Base-by-base conservation (phyloP, 2,329 filamentous ascomycete genomes). In the Neopestalotiopsis sp. region DNA sequence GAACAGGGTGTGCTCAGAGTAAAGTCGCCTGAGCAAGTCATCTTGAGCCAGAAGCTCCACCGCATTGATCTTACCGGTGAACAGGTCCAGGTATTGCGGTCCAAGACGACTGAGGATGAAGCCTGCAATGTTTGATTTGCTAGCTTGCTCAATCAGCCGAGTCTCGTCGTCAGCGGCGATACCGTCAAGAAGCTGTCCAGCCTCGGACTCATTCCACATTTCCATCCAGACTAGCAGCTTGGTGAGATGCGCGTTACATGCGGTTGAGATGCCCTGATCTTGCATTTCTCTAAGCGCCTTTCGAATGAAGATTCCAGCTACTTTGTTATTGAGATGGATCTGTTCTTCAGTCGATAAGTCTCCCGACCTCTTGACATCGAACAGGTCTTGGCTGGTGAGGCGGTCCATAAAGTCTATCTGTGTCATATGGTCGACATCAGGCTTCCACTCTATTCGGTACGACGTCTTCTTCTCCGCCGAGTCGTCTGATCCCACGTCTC, bases 201-300 rank as follows among this genome's bases (percentile, higher is more conserved):
- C 58, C 1, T 67, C 66, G 5, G 63, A 58, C 14, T 45, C 57
- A 32, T 68, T 38, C 66, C 59, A 71, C 14, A 61, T 68, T 5
- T 62, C 56, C 58, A 67, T 69, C 71, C 71, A 72, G 17, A 9
- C 49, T 38, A 69, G 69, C 13, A 72, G 68, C 32, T 64, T 67
- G 12, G 69, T 49, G 28, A 71, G 61, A 42, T 70, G 71, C 0
- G 66, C 59, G 4, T 40, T 67, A 4, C 59, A 65, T 4, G 69
- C 65, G 12, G 62, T 28, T 9, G 66, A 60, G 13, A 65, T 38
- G 14, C 28, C 49, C 32, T 67, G 40, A n/a, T 14, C 24, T 2
- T 28, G 32, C 4, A 69, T 57, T 14, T 49, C 24, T 24, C 52
- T n/a, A 2, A 69, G 32, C 4, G 70, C 68, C 14, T 67, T 38